A percentile compares a stretch with the other conserved stretches of the same genome.
Evolutionary conservation across 257 asterid species (phyloP).

Genomic region (Ballota nigra): DNA sequence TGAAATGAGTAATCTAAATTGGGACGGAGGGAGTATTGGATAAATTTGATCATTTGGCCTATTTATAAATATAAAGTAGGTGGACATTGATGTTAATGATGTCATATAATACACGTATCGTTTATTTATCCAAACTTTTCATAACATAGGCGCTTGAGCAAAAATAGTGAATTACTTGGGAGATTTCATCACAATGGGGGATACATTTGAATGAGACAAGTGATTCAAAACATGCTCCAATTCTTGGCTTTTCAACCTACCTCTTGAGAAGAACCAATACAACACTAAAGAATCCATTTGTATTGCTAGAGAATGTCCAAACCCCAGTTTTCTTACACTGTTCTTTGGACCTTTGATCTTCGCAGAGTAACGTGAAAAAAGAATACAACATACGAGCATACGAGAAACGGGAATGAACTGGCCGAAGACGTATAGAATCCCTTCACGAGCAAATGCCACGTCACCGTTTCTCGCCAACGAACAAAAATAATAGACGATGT

Average conservation of each 20-base stretch:
- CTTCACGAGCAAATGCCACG: not conserved
- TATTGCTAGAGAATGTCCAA: conserved; percentile 14
- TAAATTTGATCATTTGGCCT: too few relatives aligned
- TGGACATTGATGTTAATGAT: too few relatives aligned
- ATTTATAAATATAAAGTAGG: too few relatives aligned
- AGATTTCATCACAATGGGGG: not conserved
- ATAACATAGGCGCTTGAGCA: not conserved
- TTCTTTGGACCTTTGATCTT: conserved; percentile 15
- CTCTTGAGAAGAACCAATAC: not conserved
- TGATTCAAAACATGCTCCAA: conserved; percentile 18
- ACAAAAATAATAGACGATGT: conserved; percentile 9
- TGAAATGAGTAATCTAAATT: too few relatives aligned
- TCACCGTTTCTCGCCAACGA: conserved; percentile 4
- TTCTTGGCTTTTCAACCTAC: conserved; percentile 26
- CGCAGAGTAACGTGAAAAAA: not conserved
- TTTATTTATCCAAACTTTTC: too few relatives aligned
- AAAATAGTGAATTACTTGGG: not conserved
- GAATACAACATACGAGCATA: conserved; percentile 24
- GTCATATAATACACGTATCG: not conserved
- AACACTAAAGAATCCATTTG: conserved; percentile 19
- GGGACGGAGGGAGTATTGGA: too few relatives aligned
- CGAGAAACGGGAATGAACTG: not conserved
- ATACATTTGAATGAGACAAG: not conserved
- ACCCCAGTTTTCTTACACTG: conserved; percentile 27
- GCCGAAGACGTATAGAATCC: conserved; percentile 13